Conservation (phyloP, 345 rosid species). For the Euphorbia pulcherrima region DNA sequence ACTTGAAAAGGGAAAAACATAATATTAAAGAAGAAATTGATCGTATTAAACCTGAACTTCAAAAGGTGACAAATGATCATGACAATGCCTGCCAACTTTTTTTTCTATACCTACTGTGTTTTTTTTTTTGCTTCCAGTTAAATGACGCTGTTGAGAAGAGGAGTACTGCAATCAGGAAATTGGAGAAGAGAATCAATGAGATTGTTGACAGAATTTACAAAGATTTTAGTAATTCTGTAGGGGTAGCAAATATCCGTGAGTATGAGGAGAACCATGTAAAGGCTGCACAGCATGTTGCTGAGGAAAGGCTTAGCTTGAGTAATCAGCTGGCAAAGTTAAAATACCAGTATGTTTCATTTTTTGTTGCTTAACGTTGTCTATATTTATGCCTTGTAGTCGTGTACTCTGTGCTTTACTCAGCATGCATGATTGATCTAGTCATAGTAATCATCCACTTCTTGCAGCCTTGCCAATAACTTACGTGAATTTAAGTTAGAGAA, state of each 20-base stretch:
- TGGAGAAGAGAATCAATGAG: slow-evolving; percentile 87
- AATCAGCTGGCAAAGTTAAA: slow-evolving; percentile 91
- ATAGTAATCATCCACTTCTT: background rate
- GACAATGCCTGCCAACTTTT: slow-evolving; percentile 10
- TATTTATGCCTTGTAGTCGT: background rate
- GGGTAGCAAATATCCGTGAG: slow-evolving; percentile 88
- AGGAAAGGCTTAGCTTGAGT: slow-evolving; percentile 83
- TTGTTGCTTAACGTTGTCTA: background rate
- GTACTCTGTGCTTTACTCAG: background rate
- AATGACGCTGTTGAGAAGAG: slow-evolving; percentile 58
- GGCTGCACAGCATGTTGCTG: slow-evolving; percentile 80
- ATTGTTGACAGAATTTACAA: slow-evolving; percentile 71
- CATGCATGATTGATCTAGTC: background rate
- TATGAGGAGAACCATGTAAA: slow-evolving; percentile 95
- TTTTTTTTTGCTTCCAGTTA: slow-evolving; percentile 44
- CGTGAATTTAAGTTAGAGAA: background rate
- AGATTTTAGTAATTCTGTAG: slow-evolving; percentile 74
- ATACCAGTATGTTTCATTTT: slow-evolving; percentile 72
- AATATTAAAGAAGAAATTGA: slow-evolving; percentile 59
- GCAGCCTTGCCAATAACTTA: background rate
- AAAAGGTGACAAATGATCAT: slow-evolving; percentile 46
- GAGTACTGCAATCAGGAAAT: slow-evolving; percentile 53
- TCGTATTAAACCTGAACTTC: slow-evolving; percentile 60
- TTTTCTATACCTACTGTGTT: slow-evolving; percentile 16
- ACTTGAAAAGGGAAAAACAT: slow-evolving; percentile 66